Evolutionary conservation across 2,329 filamentous ascomycete genomes (phyloP).

Genomic region (Pseudocercospora fijiensis): DNA sequence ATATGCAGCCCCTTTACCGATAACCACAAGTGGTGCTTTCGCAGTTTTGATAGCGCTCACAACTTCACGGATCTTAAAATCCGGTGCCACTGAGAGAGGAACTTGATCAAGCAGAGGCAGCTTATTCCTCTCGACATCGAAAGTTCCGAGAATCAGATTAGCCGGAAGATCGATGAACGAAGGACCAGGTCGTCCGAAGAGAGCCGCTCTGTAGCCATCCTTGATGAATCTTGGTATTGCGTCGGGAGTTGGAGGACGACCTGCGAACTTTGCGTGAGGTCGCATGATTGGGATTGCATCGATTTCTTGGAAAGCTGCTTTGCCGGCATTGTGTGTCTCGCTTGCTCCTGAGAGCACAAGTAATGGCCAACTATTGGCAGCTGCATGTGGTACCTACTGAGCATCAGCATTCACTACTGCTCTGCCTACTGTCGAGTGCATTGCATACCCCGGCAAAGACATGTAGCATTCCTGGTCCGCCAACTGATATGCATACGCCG

Average conservation of each 20-base stretch:
- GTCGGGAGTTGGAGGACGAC: constrained; percentile 49
- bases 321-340: constrained; percentile 53
- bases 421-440: neutral
- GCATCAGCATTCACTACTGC: neutral
- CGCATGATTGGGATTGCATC: constrained; percentile 54
- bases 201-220: constrained; percentile 54
- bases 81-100: constrained; percentile 49
- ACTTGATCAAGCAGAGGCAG: constrained; percentile 28
- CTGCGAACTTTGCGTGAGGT: constrained; percentile 54
- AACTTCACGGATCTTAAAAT: constrained; percentile 44
- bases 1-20: constrained; percentile 59
- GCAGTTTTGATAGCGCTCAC: constrained; percentile 49
- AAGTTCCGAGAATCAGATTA: constrained; percentile 52
- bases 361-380: constrained; percentile 56
- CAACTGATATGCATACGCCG: constrained; percentile 59
- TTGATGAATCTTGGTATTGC: constrained; percentile 50
- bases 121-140: constrained; percentile 26
- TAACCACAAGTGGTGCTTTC: constrained; percentile 52
- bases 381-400: constrained; percentile 38
- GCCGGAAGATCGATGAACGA: constrained; percentile 57
- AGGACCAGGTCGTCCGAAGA: constrained; percentile 56
- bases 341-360: constrained; percentile 56
- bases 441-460: constrained; percentile 56
- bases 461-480: constrained; percentile 59
- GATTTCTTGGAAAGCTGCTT: constrained; percentile 59